Percentiles rank a stretch among this genome's conserved stretches.
These are phyloP conservation scores for Crithidia bombi DNA, from an alignment of 208 protist species.

Conservation along the genomic window DNA sequence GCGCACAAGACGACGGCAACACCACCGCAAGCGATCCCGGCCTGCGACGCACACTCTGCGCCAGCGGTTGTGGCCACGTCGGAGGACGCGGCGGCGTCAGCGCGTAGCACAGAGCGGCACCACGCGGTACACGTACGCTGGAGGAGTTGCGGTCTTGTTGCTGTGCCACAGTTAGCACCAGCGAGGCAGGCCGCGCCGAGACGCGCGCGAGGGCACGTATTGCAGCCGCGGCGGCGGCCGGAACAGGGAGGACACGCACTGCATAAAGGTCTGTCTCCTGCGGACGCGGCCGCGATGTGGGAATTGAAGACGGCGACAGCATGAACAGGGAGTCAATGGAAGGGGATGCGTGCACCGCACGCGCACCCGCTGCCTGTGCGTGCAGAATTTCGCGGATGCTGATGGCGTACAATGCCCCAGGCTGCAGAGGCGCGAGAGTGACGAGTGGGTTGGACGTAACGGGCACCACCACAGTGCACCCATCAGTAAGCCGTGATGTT, in stretches of 20 bases:
- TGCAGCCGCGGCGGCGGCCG: background rate
- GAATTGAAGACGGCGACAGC: background rate
- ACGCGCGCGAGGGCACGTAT: slow-evolving; percentile 7
- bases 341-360: background rate
- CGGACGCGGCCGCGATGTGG: background rate
- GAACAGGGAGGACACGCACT: background rate
- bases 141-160: background rate
- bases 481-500: background rate
- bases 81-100: slow-evolving; percentile 9
- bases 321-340: background rate
- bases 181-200: slow-evolving; percentile 9
- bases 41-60: slow-evolving; percentile 6
- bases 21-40: background rate
- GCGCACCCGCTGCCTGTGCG: slow-evolving; percentile 2
- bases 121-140: background rate
- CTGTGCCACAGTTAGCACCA: slow-evolving; percentile 3
- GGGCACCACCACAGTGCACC: background rate
- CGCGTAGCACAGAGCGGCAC: slow-evolving; percentile 2
- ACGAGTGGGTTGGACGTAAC: slow-evolving; percentile 1
- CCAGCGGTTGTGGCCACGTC: background rate
- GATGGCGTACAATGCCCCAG: slow-evolving; percentile 8
- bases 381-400: slow-evolving; percentile 6
- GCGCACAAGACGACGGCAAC: background rate
- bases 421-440: slow-evolving; percentile 15
- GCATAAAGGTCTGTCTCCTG: slow-evolving; percentile 7